These are phyloP conservation scores for Arxiozyma telluris DNA, from an alignment of 1,139 yeast species.

Conservation along the genomic window DNA sequence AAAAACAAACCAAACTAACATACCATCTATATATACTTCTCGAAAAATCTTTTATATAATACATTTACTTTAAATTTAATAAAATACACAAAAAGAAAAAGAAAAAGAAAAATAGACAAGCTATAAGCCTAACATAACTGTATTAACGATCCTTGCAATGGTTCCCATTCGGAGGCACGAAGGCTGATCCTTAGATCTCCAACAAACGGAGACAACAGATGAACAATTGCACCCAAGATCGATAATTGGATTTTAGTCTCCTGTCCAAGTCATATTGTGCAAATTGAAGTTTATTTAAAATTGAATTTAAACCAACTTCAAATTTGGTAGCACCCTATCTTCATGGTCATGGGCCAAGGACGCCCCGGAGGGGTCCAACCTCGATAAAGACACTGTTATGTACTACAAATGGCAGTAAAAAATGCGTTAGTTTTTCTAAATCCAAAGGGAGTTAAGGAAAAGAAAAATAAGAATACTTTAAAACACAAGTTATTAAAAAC, in stretches of 20 bases:
- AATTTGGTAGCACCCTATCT: slow-evolving; percentile 46
- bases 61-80: not conserved
- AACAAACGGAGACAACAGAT: slow-evolving; percentile 38
- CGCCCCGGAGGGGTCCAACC: slow-evolving; percentile 66
- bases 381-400: slow-evolving; percentile 38
- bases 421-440: slow-evolving; percentile 41
- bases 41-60: not conserved
- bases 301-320: slow-evolving; percentile 8
- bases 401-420: slow-evolving; percentile 59
- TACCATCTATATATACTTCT: not conserved
- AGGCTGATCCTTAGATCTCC: slow-evolving; percentile 61
- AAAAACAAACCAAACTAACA: no score
- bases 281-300: not conserved
- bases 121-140: slow-evolving; percentile 31
- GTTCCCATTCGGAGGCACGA: slow-evolving; percentile 78
- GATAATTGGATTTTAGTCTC: slow-evolving; percentile 43
- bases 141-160: slow-evolving; percentile 70
- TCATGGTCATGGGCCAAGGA: slow-evolving; percentile 69
- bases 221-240: slow-evolving; percentile 82
- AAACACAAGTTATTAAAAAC: no score
- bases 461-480: not conserved
- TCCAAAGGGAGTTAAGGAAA: not conserved
- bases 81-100: slow-evolving; percentile 7
- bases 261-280: slow-evolving; percentile 42
- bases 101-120: slow-evolving; percentile 33